Evolutionary conservation across 1,284 basidiomycete species (phyloP), one percentile per base, ranked within the genome.

Genomic region (Papiliotrema flavescens): DNA sequence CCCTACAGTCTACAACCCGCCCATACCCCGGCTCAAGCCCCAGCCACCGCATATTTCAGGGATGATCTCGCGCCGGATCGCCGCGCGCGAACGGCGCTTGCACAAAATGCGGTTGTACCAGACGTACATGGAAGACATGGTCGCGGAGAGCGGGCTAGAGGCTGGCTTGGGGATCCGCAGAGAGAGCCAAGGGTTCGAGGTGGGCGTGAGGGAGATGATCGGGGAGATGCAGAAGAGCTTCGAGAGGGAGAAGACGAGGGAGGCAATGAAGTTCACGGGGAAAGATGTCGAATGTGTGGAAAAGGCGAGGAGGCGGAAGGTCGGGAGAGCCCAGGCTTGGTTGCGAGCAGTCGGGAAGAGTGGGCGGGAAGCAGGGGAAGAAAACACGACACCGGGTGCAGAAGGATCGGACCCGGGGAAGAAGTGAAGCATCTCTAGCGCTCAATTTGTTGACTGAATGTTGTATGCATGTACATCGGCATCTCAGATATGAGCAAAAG

Each of bases 21-120:
- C 88, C 0, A 79, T 93, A 7, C 89, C 89, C 0, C 82, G 88
- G 0, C 74, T 93, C 62, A 84, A 81, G 53, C 88, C 88, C 0
- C 89, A 93, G 60, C 90, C 91, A 0, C 59, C 75, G 2, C 77
- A 80, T 15, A 80, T 91, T 40, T 80, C 82, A 0, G 80, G 82
- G 65, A 89, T 90, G 79, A 88, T 93, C 34, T 67, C 74, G 20
- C 79, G 79, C 17, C 82, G 91, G 1, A 78, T 82, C 19, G 63
- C 70, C 15, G 78, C 80, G 0, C 79, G 84, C 6, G 79, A 79
- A 15, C 72, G 75, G 26, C 80, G 87, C 0, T 61, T 79, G n/a
- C 73, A 65, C 6, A 64, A 63, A 45, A 68, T 67, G 15, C 68
- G 66, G 2, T 53, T 64, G 17, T 59, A 83, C 1, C 54, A 60